A percentile compares a stretch with the other conserved stretches of the same genome.
phyloP scores from a whole-genome alignment of 495 filamentous ascomycete genomes.

The Aspergillus diversus region DNA sequence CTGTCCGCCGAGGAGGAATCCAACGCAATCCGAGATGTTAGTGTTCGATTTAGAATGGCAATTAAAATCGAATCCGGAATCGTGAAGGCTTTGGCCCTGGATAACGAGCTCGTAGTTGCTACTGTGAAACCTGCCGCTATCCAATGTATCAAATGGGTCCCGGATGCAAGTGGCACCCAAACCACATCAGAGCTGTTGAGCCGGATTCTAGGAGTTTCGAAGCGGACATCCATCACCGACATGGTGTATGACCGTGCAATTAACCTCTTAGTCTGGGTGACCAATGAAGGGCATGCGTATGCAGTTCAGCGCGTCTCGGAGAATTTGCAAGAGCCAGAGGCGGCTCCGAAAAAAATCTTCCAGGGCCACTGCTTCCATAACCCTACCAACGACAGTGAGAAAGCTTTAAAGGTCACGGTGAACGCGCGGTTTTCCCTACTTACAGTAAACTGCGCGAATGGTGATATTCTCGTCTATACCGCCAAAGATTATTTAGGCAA shows the following conservation, averaged over 20 bases:
- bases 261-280: conserved; percentile 95
- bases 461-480: conserved; percentile 81
- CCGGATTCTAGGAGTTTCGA: conserved; percentile 81
- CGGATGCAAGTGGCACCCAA: conserved; percentile 78
- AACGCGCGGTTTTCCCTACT: conserved; percentile 95
- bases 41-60: conserved; percentile 91
- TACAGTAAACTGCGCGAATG: conserved; percentile 81
- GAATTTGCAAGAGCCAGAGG: conserved; percentile 35
- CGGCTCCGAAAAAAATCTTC: conserved; percentile 68
- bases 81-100: conserved; percentile 80
- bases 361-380: conserved; percentile 88
- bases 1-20: conserved; percentile 66
- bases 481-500: conserved; percentile 92
- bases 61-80: conserved; percentile 98
- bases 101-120: conserved; percentile 91
- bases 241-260: conserved; percentile 98
- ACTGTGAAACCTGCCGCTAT: conserved; percentile 92
- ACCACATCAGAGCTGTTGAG: conserved; percentile 90
- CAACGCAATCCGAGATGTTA: conserved; percentile 83
- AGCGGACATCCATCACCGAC: conserved; percentile 72
- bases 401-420: conserved; percentile 75
- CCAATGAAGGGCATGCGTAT: conserved; percentile 86
- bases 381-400: conserved; percentile 59
- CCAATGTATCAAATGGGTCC: conserved; percentile 94
- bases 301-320: conserved; percentile 76